A percentile compares a stretch with the other conserved stretches of the same genome.
These are phyloP conservation scores for Gastrolobium bilobum DNA, from an alignment of 306 rosid species.

Conservation along the genomic window DNA sequence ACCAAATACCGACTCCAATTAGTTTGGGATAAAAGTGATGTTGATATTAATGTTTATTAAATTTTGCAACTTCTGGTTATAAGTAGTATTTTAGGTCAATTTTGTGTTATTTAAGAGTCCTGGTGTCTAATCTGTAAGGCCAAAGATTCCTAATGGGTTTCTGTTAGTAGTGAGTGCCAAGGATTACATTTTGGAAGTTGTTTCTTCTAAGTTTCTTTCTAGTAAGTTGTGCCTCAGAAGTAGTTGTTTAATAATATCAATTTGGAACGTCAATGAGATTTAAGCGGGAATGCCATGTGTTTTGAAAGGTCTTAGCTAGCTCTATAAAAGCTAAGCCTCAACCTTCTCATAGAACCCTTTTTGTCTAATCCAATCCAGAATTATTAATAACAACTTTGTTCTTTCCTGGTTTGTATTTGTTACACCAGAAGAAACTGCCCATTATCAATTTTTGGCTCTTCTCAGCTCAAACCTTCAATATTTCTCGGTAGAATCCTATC, in stretches of 20 bases:
- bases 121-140: background rate
- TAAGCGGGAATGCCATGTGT: too few relatives aligned
- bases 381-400: too few relatives aligned
- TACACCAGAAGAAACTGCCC: background rate
- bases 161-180: background rate
- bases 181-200: background rate
- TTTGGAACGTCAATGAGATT: background rate
- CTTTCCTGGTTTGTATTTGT: background rate
- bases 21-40: too few relatives aligned
- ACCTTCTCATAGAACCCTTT: background rate
- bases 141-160: background rate
- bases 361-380: background rate
- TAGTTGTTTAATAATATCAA: background rate
- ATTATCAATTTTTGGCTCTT: background rate
- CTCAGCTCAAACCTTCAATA: background rate
- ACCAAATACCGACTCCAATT: too few relatives aligned
- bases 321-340: background rate
- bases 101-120: background rate
- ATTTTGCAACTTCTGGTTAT: background rate
- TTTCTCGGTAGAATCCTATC: background rate
- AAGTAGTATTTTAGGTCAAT: background rate
- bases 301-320: background rate
- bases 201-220: background rate
- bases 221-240: background rate
- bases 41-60: too few relatives aligned